Evolutionary conservation across 2,329 filamentous ascomycete genomes (phyloP), one percentile per base, ranked within the genome.

Genomic region (Zymoseptoria ardabiliae): DNA sequence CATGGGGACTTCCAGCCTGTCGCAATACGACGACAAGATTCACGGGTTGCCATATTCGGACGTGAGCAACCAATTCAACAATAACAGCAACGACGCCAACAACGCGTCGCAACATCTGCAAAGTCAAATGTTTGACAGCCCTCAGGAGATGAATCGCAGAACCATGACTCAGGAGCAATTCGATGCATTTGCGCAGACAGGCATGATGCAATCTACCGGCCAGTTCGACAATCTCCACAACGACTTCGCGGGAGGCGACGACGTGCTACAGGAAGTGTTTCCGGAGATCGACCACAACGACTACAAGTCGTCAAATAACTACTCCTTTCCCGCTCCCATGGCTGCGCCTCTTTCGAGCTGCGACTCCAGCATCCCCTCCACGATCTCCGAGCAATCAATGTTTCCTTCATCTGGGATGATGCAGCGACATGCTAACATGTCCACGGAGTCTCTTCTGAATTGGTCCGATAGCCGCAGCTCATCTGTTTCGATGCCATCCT

Each of bases 121-220:
- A 19, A 17, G 17, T 45, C 64, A 70, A 25, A 61, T 70, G 54
- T 71, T 70, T 49, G 68, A 71, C 57, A 71, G 67, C 49, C 68
- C 70, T 7, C 68, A 71, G 55, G 71, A 73, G 25, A 61, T 70
- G 53, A 72, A 74, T 55, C 68, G 72, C 10, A 61, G 70, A 20
- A 74, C 72, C 7, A 59, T 74, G 19, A 74, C 71, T 1, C 72
- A 74, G 56, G 72, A 72, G 53, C 69, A 71, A 56, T 74, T 73
- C 59, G 68, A 74, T 57, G 71, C 69, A 4, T 70, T 71, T 45
- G 61, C 69, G n/a, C 69, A 71, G 25, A 64, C 62, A 28, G 65
- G 62, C 8, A 57, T 49, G 22, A 61, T 63, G 54, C 30, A 64
- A 55, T 60, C 61, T 13, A 55, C 57, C 3, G 62, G 51, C 2